Evolutionary conservation across 148 eudicot species (phyloP).

Genomic region (Arctostaphylos glauca): DNA sequence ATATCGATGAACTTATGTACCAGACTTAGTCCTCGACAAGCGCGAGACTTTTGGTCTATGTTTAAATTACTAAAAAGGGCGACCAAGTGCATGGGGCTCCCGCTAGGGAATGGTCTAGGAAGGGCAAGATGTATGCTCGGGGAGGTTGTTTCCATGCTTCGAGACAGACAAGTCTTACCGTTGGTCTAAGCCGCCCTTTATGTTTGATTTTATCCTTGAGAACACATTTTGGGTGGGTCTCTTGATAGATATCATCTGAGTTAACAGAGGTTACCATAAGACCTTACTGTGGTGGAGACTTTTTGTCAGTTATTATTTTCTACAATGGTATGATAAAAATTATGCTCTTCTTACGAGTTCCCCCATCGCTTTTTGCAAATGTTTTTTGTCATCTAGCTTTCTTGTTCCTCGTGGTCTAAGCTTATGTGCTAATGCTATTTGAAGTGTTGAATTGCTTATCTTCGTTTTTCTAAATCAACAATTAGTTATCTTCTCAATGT

Average conservation of each 20-base stretch:
- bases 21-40: neutral
- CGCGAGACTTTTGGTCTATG: neutral
- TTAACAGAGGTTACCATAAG: neutral
- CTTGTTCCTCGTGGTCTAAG: neutral
- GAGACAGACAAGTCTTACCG: neutral
- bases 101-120: neutral
- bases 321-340: neutral
- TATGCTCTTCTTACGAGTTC: neutral
- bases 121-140: neutral
- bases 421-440: neutral
- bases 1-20: neutral
- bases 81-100: neutral
- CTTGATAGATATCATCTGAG: neutral
- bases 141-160: neutral
- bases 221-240: neutral
- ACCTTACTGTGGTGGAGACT: neutral
- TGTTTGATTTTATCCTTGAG: neutral
- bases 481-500: slow-evolving; percentile 16
- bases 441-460: slow-evolving; percentile 14
- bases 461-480: neutral
- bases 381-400: neutral
- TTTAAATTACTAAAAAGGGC: neutral
- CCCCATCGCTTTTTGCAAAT: neutral
- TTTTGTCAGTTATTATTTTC: neutral
- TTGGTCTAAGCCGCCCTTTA: neutral